Evolutionary conservation across 257 asterid species (phyloP), one percentile per base, ranked within the genome.

Genomic region (Coffea canephora): DNA sequence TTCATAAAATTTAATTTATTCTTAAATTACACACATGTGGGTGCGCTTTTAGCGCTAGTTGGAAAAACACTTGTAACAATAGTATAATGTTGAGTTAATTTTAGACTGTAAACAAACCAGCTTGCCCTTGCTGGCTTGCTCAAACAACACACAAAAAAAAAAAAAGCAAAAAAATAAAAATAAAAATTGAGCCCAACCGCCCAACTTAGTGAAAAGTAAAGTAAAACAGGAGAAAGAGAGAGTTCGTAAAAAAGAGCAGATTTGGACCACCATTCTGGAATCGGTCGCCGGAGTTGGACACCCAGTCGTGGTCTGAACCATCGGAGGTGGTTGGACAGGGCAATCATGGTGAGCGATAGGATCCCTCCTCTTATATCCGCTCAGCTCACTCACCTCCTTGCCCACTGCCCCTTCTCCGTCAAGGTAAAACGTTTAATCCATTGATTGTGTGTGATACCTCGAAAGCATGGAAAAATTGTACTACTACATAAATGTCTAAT

Each of bases 351-450:
- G 90, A 87, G 87, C 87, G 97, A 90, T 78, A 81, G 82, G 80
- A 82, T 96, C 55, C 97, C 98, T 79, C 97, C 97, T 66, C 91
- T 94, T 73, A 88, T 96, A 85, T 83, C 89, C 75, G 97, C 95
- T 25, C 99, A 96, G 88, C 84, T 96, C 74, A 91, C 85, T 80
- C 88, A 96, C 85, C 89, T 96, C 57, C 49, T 88, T 71, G 79
- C 84, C 75, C 91, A 92, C 83, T 84, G 86, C 72, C 97, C 97
- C 36, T 87, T 91, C 91, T 73, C 94, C 59, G 85, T 96, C 71
- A 92, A 92, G 99, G 99, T 92, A 85, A 45, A 77, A 54, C 62
- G 14, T 31, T 59, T 25, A 39, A 3, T 39, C 43, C 43, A 39
- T 39, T 39, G 43, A 39, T 4, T 2, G 5, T 39, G 43, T 39